phyloP scores from a whole-genome alignment of 2,329 filamentous ascomycete species.

The Cytospora paraplurivora region DNA sequence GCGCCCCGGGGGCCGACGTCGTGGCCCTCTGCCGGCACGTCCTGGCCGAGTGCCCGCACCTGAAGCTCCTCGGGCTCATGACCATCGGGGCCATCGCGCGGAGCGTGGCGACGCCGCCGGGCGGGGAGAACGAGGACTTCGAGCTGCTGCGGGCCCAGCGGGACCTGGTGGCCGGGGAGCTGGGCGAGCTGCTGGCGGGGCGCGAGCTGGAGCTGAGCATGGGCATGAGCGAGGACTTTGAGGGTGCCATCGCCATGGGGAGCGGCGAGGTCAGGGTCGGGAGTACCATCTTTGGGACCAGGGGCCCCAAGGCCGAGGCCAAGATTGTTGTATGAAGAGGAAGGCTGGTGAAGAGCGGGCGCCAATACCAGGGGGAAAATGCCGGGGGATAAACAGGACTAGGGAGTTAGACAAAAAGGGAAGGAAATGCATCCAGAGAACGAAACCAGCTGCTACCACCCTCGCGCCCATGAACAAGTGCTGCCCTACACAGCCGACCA shows the following conservation, averaged over 20 bases:
- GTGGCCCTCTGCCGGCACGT: slow-evolving; percentile 71
- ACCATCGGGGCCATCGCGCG: slow-evolving; percentile 94
- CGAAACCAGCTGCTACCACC: no score
- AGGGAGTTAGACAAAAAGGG: no score
- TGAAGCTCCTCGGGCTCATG: slow-evolving; percentile 84
- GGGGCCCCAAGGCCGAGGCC: slow-evolving; percentile 78
- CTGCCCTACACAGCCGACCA: no score
- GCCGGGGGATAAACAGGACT: not conserved
- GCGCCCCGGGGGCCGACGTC: slow-evolving; percentile 65
- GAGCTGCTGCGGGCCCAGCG: slow-evolving; percentile 66
- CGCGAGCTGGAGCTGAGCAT: slow-evolving; percentile 84
- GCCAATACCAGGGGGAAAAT: not conserved
- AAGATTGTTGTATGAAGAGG: slow-evolving; percentile 57
- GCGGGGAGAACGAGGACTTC: slow-evolving; percentile 93
- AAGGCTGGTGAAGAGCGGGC: not conserved
- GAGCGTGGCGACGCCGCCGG: slow-evolving; percentile 70
- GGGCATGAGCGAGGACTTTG: slow-evolving; percentile 98
- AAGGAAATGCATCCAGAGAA: no score
- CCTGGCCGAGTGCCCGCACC: slow-evolving; percentile 64
- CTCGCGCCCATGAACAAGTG: no score
- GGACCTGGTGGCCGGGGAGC: slow-evolving; percentile 66
- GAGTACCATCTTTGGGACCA: slow-evolving; percentile 87
- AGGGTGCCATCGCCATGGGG: slow-evolving; percentile 79
- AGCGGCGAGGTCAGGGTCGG: slow-evolving; percentile 90
- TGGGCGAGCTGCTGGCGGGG: slow-evolving; percentile 48